These are phyloP conservation scores for Crithidia bombi DNA, from an alignment of 208 protist genomes.

Conservation along the genomic window DNA sequence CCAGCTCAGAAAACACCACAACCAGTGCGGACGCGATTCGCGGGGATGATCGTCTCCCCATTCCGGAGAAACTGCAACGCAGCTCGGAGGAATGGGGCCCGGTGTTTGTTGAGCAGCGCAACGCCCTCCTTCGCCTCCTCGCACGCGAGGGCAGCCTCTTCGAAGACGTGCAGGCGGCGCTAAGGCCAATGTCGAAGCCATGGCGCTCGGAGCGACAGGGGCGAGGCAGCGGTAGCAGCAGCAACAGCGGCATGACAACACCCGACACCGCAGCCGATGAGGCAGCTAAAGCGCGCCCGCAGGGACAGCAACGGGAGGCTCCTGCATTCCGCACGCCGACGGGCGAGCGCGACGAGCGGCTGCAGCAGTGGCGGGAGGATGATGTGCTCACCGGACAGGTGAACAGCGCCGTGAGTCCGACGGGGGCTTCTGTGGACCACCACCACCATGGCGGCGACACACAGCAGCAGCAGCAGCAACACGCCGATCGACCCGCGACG, in stretches of 20 bases:
- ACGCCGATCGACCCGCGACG: no score
- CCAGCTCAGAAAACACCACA: not conserved
- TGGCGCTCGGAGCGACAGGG: not conserved
- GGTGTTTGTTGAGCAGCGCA: conserved; percentile 18
- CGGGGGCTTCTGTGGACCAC: not conserved
- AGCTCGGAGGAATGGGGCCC: conserved; percentile 18
- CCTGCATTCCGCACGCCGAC: no score
- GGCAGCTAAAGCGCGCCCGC: not conserved
- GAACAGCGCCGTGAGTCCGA: not conserved
- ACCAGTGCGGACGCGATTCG: not conserved
- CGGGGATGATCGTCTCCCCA: not conserved
- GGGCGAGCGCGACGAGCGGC: not conserved
- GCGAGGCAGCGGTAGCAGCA: not conserved
- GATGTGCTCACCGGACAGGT: not conserved
- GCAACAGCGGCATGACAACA: not conserved
- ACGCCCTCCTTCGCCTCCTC: conserved; percentile 26
- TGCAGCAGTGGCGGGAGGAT: not conserved
- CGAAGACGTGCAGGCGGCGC: conserved; percentile 9
- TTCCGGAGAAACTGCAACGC: not conserved
- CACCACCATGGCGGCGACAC: not conserved
- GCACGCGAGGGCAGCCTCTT: conserved; percentile 21
- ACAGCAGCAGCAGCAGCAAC: not conserved
- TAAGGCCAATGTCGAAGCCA: conserved; percentile 2
- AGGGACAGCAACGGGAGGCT: not conserved
- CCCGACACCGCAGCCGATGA: not conserved